Evolutionary conservation across 805 yeast species (phyloP), one percentile per base, ranked within the genome.

Genomic region (Pichia rugopelliculosa): DNA sequence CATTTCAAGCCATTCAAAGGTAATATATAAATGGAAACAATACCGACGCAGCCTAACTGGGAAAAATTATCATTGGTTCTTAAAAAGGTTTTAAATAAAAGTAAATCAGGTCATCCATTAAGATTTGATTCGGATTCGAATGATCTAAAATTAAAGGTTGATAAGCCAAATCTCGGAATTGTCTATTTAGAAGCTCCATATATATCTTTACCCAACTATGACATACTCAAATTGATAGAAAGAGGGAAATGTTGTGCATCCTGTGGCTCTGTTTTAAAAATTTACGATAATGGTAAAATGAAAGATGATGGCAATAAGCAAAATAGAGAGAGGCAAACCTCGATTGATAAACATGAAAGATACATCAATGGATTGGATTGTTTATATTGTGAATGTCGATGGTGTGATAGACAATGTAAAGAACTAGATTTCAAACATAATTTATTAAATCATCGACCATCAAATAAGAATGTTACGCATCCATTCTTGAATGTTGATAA

Each of bases 231-330:
- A 37, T 50, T 64, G 36, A 59, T 62, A 3, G 56, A 56, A 23
- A 48, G 56, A 3, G 68, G 68, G 1, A 64, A 61, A 49, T 59
- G 64, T 33, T 64, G 68, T 44, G 56, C 62, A 34, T 56, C 51
- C 34, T 64, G 68, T 47, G 68, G 68, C 3, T 59, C 56, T 12
- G 65, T 62, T 6, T 46, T 64, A 39, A 64, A 64, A 47, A 57
- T 57, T 6, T 60, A 61, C 38, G 66, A 64, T 49, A 52, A 54
- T 36, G 67, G 68, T 5, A 43, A 61, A 10, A 52, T 61, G 49
- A 59, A 56, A 36, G 59, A 50, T 36, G 46, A 40, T 15, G 50
- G 45, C 10, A 46, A 45, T 3, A 56, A 56, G 26, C 23, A 44
- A 9, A 41, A 27, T 11, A 41, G 50, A 13, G 39, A 54, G 11